These are phyloP conservation scores for Syzygium syzygioides DNA, from an alignment of 441 rosid species.

Conservation along the genomic window DNA sequence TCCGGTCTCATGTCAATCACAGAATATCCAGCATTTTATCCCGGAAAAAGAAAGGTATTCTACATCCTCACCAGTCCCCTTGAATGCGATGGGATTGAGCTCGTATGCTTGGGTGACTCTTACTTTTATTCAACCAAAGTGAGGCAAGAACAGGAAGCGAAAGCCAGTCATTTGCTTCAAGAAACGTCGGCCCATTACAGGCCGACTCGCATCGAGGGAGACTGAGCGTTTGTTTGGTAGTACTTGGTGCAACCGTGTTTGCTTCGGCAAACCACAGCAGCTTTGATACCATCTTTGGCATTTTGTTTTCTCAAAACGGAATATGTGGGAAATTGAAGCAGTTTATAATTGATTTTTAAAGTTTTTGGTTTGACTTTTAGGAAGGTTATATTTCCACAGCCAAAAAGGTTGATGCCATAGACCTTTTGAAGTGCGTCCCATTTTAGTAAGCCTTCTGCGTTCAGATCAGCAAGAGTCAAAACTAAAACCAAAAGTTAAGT, in stretches of 20 bases:
- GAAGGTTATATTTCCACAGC: background rate
- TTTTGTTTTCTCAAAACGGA: background rate
- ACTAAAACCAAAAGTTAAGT: background rate
- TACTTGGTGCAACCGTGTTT: no score
- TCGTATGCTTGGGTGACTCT: no score
- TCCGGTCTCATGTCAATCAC: rapidly evolving
- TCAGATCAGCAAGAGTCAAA: background rate
- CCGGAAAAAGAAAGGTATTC: background rate
- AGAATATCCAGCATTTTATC: background rate
- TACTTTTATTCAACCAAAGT: no score
- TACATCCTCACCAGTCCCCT: background rate
- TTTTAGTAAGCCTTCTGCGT: background rate
- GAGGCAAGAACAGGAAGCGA: no score
- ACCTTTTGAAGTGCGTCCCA: background rate
- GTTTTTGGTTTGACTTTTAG: background rate
- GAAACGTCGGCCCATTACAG: no score
- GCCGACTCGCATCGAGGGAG: no score
- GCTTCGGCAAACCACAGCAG: background rate
- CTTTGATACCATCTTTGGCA: background rate
- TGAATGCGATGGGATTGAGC: background rate
- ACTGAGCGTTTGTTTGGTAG: no score
- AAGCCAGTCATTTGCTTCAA: no score
- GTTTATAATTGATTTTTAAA: background rate
- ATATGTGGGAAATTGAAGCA: background rate
- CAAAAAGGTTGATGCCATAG: background rate